Evolutionary conservation across 192 early-diverging fungal species (phyloP), one percentile per base, ranked within the genome.

Genomic region (Radiomyces spectabilis): DNA sequence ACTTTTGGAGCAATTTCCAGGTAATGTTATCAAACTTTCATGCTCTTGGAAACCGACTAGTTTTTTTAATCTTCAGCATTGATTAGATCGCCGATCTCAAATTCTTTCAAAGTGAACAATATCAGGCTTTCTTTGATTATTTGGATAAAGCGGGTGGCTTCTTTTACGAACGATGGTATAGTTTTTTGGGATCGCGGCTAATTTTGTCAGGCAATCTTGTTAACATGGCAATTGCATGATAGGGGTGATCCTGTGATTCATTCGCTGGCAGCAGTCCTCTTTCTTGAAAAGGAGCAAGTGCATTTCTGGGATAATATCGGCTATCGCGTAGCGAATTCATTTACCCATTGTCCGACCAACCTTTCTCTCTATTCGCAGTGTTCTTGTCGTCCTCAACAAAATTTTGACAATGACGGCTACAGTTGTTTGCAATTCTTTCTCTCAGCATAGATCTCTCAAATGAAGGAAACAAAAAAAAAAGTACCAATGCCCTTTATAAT

Each of bases 1-100:
- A 86, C 59, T 83, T 85, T 59, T 88, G 86, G 86, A 79, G 69
- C 53, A 88, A 89, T 61, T 88, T 89, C n/a, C 61, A 70, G 62
- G 61, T 69, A 51, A 52, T 21, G n/a, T n/a, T n/a, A n/a, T n/a
- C n/a, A n/a, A n/a, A n/a, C n/a, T n/a, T n/a, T n/a, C n/a, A n/a
- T n/a, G n/a, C n/a, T n/a, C n/a, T 22, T 22, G 3, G 1, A 1
- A 3, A 33, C 27, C 21, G 3, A 32, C 54, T 24, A 24, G 33
- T 1, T 13, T 16, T 3, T 15, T 9, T 33, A 9, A 16, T 25
- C 10, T 18, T 34, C 22, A 13, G 31, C 25, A n/a, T 22, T 13
- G 41, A 19, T 42, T 43, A 57, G 59, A 57, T 85, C 45, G 81
- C 67, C 2, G 49, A 63, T 37, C 38, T 84, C 13, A 37, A 63